Base-by-base conservation (phyloP, 1,139 yeast genomes). In the Lodderomyces margitis region DNA sequence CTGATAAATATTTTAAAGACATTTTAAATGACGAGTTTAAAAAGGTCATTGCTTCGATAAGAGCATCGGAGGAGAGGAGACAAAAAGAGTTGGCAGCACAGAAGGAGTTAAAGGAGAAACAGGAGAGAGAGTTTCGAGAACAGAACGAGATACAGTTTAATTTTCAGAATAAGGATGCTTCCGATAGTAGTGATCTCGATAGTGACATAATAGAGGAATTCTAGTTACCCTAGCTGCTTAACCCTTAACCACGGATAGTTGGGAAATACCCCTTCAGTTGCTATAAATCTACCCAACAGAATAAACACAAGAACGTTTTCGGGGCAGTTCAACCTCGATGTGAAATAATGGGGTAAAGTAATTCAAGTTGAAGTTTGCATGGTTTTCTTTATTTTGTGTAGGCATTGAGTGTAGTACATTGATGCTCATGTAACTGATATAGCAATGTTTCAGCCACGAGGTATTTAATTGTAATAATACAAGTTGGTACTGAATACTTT, bases 1-100 rank as follows among this genome's bases (percentile, higher is more conserved):
- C 62, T 4, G 51, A 54, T 20, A 43, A 52, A 4, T 51, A 53
- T 27, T 64, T 70, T 39, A 47, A 55, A n/a, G 48, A 49, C 1
- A 48, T 59, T 9, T 54, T 74, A 23, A 55, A 61, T 8, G 55
- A 58, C 1, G 73, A 70, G 38, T 71, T 74, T 44, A 59, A 59
- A 25, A 48, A 58, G 9, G 73, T 70, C 2, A 55, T 69, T 5
- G 52, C 49, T n/a, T 58, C 71, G 2, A 60, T 78, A 7, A 55
- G 70, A 34, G 39, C 40, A 4, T 74, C 75, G 4, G 70, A 66
- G 38, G 53, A 56, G 48, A 50, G 50, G 38, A 64, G 58, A 45
- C 47, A 57, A 20, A 48, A 49, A 33, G 53, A 51, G 36, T 47
- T 64, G 4, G 59, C 54, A 27, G 49, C 51, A 32, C 64, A 59